Conservation (phyloP, 305 asterid genomes). For the Solanum chacoense region DNA sequence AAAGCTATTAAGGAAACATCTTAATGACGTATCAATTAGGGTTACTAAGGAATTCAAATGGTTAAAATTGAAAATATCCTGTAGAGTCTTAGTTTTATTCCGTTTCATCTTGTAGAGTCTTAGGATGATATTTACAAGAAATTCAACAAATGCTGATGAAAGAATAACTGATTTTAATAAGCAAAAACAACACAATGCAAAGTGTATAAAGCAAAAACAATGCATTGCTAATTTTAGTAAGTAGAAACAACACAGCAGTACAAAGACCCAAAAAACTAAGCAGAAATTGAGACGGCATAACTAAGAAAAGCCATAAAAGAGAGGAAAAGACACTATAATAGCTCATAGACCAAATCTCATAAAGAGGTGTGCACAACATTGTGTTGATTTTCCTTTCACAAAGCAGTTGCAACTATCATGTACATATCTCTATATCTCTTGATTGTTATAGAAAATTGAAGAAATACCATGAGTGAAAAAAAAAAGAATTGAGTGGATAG, state of each 20-base stretch:
- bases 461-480: too few relatives aligned
- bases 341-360: too few relatives aligned
- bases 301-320: neutral
- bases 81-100: neutral
- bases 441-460: too few relatives aligned
- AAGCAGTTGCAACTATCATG: too few relatives aligned
- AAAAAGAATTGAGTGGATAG: too few relatives aligned
- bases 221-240: neutral
- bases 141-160: neutral
- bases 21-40: neutral
- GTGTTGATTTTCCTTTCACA: neutral
- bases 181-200: neutral
- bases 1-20: neutral
- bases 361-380: neutral
- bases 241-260: neutral
- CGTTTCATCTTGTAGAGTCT: neutral
- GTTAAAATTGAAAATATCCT: too few relatives aligned
- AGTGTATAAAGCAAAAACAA: neutral
- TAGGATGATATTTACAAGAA: neutral
- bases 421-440: too few relatives aligned
- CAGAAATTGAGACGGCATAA: too few relatives aligned
- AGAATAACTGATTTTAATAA: too few relatives aligned
- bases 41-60: neutral
- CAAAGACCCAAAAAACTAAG: neutral
- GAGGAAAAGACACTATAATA: neutral